A percentile compares a stretch with the other conserved stretches of the same genome.
Conservation (phyloP, 2,329 filamentous ascomycete species). For the Graphilbum ipis-grandicollis region DNA sequence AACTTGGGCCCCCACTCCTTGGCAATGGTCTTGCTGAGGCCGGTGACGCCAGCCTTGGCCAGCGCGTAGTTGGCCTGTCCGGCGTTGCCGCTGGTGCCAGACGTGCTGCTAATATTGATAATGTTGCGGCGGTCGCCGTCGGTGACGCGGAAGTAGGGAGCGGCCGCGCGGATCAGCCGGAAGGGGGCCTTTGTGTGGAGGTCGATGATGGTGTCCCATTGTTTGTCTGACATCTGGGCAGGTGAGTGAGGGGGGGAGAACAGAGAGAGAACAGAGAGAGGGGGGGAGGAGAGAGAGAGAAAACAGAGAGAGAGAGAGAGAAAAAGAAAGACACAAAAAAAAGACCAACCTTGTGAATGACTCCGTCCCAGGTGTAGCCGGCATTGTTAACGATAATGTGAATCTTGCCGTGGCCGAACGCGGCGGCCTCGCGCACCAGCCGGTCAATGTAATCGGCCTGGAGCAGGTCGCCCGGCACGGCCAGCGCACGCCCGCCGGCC, state of each 20-base stretch:
- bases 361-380: constrained; percentile 83
- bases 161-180: constrained; percentile 61
- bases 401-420: constrained; percentile 74
- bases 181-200: constrained; percentile 78
- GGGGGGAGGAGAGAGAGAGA: too few relatives aligned
- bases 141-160: constrained; percentile 74
- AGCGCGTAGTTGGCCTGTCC: constrained; percentile 83
- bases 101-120: constrained; percentile 72
- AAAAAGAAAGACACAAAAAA: too few relatives aligned
- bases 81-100: constrained; percentile 70
- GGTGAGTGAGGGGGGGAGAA: constrained; percentile 2
- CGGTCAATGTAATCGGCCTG: constrained; percentile 50
- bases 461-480: constrained; percentile 62
- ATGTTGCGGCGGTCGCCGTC: constrained; percentile 65
- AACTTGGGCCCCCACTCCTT: constrained; percentile 83
- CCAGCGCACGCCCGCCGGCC: constrained; percentile 48
- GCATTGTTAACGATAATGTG: constrained; percentile 87
- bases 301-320: too few relatives aligned
- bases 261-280: too few relatives aligned
- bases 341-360: constrained; percentile 61
- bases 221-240: constrained; percentile 57
- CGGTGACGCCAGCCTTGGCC: constrained; percentile 69
- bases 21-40: constrained; percentile 75
- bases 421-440: constrained; percentile 58
- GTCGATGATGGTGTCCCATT: constrained; percentile 77